phyloP scores from a whole-genome alignment of 208 protist species.

The Sergeia podlipaevii region DNA sequence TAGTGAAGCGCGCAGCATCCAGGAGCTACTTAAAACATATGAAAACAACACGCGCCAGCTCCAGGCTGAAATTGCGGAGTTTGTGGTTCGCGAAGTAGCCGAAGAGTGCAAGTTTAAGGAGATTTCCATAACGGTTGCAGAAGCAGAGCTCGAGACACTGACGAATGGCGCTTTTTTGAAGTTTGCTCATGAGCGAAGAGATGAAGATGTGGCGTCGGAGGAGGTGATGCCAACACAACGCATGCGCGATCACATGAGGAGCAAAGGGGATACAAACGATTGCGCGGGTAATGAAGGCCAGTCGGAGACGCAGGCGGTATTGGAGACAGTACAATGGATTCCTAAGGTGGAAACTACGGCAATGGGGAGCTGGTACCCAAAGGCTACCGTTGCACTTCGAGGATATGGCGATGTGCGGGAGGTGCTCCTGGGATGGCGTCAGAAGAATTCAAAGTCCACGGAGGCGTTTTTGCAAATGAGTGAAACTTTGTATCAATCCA shows the following conservation, averaged over 20 bases:
- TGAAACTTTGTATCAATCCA: too few relatives aligned
- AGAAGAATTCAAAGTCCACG: too few relatives aligned
- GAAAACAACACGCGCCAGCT: slow-evolving; percentile 16
- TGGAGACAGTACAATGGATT: neutral
- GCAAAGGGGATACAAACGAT: neutral
- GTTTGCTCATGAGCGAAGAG: slow-evolving; percentile 14
- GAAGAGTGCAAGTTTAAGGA: slow-evolving; percentile 20
- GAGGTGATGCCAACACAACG: slow-evolving; percentile 12
- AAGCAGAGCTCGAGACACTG: slow-evolving; percentile 19
- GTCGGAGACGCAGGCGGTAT: neutral
- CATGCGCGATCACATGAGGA: slow-evolving; percentile 1
- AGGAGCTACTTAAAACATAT: slow-evolving; percentile 24
- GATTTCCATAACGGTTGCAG: slow-evolving; percentile 13
- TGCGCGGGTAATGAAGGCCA: neutral
- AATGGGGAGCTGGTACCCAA: neutral
- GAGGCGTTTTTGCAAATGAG: too few relatives aligned
- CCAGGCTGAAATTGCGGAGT: slow-evolving; percentile 22
- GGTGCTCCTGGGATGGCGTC: slow-evolving; percentile 35
- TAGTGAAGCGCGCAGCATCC: slow-evolving; percentile 24
- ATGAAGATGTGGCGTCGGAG: slow-evolving; percentile 1
- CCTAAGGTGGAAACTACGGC: too few relatives aligned
- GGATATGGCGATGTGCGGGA: slow-evolving; percentile 14
- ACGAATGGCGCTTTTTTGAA: slow-evolving; percentile 20
- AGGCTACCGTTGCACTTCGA: neutral
- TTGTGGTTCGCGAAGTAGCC: slow-evolving; percentile 26